Percentiles rank a stretch among this genome's conserved stretches.
These are phyloP conservation scores for Ganoderma leucocontextum DNA, from an alignment of 1,284 basidiomycete species.

Conservation along the genomic window DNA sequence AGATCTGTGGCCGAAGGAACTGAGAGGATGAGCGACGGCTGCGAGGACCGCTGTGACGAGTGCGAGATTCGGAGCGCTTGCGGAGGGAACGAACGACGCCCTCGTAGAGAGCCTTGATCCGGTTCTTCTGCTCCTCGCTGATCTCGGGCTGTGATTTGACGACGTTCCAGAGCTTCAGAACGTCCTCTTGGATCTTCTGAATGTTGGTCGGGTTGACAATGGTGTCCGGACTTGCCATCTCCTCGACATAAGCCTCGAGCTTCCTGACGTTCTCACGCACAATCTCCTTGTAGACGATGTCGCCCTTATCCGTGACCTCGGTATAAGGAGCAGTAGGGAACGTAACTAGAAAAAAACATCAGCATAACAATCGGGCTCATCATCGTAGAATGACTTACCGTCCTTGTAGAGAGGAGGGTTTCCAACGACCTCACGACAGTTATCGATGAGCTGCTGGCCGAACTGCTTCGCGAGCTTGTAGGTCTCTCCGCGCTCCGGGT, in stretches of 20 bases:
- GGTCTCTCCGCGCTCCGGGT: slow-evolving; percentile 87
- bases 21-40: slow-evolving; percentile 90
- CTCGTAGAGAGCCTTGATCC: slow-evolving; percentile 96
- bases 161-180: slow-evolving; percentile 96
- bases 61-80: slow-evolving; percentile 66
- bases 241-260: slow-evolving; percentile 97
- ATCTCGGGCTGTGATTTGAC: slow-evolving; percentile 98
- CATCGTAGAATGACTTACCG: slow-evolving; percentile 58
- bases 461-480: slow-evolving; percentile 97
- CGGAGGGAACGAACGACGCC: slow-evolving; percentile 89
- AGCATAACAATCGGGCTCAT: slow-evolving; percentile 11
- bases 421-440: slow-evolving; percentile 87
- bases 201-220: slow-evolving; percentile 88
- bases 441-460: slow-evolving; percentile 95
- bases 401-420: slow-evolving; percentile 92
- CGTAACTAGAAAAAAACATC: slow-evolving; percentile 67
- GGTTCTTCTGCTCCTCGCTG: slow-evolving; percentile 95
- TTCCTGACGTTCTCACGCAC: slow-evolving; percentile 96
- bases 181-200: slow-evolving; percentile 96
- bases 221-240: slow-evolving; percentile 96
- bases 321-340: slow-evolving; percentile 98
- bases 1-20: slow-evolving; percentile 91
- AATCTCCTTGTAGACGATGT: slow-evolving; percentile 94
- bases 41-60: slow-evolving; percentile 63
- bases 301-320: slow-evolving; percentile 91